phyloP scores from a whole-genome alignment of 2,329 filamentous ascomycete genomes.

The Penicillium sp. region DNA sequence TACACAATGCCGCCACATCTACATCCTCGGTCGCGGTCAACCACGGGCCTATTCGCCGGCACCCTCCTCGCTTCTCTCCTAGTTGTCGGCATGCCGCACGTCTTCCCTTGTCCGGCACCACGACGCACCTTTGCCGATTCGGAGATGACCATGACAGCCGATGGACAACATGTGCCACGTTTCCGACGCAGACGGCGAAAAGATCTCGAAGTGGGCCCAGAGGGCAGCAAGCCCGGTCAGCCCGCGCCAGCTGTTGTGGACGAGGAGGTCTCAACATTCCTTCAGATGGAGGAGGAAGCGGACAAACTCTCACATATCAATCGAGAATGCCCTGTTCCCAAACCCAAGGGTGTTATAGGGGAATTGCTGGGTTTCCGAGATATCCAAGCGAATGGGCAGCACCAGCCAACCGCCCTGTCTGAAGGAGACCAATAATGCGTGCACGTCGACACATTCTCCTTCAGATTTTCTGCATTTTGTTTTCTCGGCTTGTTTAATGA shows the following conservation, averaged over 20 bases:
- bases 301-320: conserved; percentile 38
- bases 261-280: conserved; percentile 40
- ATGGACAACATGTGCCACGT: conserved; percentile 38
- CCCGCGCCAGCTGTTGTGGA: conserved; percentile 19
- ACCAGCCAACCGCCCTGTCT: conserved; percentile 11
- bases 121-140: conserved; percentile 67
- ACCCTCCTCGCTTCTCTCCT: conserved; percentile 83
- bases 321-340: conserved; percentile 84
- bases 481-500: conserved; percentile 19
- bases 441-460: background rate
- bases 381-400: conserved; percentile 18
- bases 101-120: conserved; percentile 82
- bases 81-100: conserved; percentile 80
- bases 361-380: conserved; percentile 62
- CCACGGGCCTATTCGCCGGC: conserved; percentile 87
- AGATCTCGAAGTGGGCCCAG: conserved; percentile 18
- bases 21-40: conserved; percentile 86
- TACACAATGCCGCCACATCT: conserved; percentile 67
- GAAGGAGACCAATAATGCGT: conserved; percentile 12
- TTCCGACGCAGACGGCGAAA: conserved; percentile 32
- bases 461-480: background rate
- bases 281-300: conserved; percentile 37
- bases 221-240: conserved; percentile 10
- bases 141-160: conserved; percentile 34
- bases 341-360: conserved; percentile 70